phyloP scores from a whole-genome alignment of 768 basidiomycete genomes.

The Chlorophyllum brunneum region DNA sequence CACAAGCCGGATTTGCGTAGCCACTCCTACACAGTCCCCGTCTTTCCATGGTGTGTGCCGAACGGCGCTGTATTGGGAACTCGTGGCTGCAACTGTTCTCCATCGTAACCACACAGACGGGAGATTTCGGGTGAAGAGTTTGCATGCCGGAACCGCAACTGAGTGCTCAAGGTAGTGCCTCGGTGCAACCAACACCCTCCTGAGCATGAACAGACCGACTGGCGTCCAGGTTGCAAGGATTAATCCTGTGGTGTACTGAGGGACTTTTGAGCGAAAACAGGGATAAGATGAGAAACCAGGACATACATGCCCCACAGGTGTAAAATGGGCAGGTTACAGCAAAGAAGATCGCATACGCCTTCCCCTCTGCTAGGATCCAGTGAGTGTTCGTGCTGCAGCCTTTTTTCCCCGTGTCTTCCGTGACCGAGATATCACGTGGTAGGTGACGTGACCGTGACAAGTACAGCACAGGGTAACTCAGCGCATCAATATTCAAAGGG shows the following conservation, averaged over 20 bases:
- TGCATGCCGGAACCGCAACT: slow-evolving; percentile 6
- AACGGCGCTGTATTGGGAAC: not conserved
- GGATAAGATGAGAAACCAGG: not conserved
- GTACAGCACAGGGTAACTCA: no score
- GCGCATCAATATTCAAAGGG: no score
- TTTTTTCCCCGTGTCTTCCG: slow-evolving; percentile 5
- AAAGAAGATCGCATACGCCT: slow-evolving; percentile 8
- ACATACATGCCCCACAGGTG: slow-evolving; percentile 10
- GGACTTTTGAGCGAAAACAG: not conserved
- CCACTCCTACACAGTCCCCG: not conserved
- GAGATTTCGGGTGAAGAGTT: not conserved
- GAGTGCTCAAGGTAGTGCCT: slow-evolving; percentile 11
- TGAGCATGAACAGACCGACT: slow-evolving; percentile 13
- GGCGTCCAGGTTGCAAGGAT: slow-evolving; percentile 10
- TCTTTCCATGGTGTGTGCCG: not conserved
- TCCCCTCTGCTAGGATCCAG: not conserved
- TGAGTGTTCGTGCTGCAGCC: not conserved
- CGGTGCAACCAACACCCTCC: slow-evolving; percentile 9
- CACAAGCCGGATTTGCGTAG: not conserved
- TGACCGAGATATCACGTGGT: slow-evolving; percentile 3
- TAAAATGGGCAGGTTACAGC: not conserved
- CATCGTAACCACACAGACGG: not conserved
- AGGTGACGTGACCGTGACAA: no score
- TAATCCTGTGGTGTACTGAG: slow-evolving; percentile 1
- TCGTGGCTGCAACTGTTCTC: slow-evolving; percentile 3